Evolutionary conservation across 1,284 basidiomycete genomes (phyloP).

Genomic region (Psilocybe mexicana): DNA sequence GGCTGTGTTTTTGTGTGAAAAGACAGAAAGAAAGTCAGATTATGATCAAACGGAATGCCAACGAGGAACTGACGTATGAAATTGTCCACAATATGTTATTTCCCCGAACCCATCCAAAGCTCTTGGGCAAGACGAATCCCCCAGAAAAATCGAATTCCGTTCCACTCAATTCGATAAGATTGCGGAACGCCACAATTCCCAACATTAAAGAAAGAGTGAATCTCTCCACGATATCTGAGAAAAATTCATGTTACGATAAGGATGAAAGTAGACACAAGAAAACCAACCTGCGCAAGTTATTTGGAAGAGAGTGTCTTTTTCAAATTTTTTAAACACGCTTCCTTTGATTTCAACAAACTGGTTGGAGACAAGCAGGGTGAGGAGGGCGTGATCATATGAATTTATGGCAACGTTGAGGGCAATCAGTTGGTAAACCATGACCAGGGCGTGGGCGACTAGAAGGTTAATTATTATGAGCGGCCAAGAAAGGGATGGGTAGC

Average conservation of each 20-base stretch:
- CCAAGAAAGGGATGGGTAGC: background rate
- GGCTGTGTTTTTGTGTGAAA: conserved; percentile 54
- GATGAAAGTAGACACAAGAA: background rate
- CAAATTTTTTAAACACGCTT: conserved; percentile 99
- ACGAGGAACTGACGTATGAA: conserved; percentile 67
- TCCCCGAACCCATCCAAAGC: conserved; percentile 82
- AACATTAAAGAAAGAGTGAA: conserved; percentile 95
- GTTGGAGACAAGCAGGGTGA: conserved; percentile 94
- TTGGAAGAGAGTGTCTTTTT: conserved; percentile 99
- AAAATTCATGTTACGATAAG: background rate
- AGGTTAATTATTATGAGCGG: conserved; percentile 2
- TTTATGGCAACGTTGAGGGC: conserved; percentile 98
- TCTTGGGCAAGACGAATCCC: conserved; percentile 76
- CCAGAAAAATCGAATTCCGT: conserved; percentile 79
- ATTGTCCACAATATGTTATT: conserved; percentile 86
- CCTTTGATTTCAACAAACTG: conserved; percentile 99
- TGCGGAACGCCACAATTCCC: conserved; percentile 88
- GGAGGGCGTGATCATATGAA: conserved; percentile 94
- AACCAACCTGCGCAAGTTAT: conserved; percentile 89
- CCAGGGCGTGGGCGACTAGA: conserved; percentile 85
- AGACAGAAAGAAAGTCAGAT: background rate
- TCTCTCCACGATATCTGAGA: conserved; percentile 92
- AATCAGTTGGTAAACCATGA: conserved; percentile 96
- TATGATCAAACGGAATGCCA: no score
- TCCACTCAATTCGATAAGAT: conserved; percentile 93